A percentile compares a stretch with the other conserved stretches of the same genome.
phyloP scores from a whole-genome alignment of 306 rosid genomes.

The Cicer cuneatum region DNA sequence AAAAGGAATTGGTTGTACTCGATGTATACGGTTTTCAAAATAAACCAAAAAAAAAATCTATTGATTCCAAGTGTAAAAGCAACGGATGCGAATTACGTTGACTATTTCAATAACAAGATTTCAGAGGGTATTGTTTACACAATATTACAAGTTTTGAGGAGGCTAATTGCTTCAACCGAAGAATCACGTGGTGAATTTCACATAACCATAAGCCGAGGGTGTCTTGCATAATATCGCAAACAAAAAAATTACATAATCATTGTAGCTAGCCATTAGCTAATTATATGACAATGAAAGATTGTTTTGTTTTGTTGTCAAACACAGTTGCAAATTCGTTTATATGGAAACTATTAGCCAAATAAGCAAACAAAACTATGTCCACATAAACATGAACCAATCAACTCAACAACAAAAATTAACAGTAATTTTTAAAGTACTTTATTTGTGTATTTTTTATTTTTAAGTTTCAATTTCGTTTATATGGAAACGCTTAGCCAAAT shows the following conservation, averaged over 20 bases:
- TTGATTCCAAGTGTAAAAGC: not conserved
- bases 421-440: not conserved
- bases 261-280: not conserved
- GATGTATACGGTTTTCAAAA: not conserved
- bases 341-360: not conserved
- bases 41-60: not conserved
- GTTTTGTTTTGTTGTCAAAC: not conserved
- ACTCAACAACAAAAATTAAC: not conserved
- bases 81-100: not conserved
- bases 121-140: constrained; percentile 1
- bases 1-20: not conserved
- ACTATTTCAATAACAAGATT: not conserved
- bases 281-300: not conserved
- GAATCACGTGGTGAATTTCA: constrained; percentile 1
- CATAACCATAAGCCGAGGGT: not conserved
- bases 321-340: not conserved
- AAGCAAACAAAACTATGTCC: not conserved
- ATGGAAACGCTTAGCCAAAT: not conserved
- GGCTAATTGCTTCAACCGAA: not conserved
- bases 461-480: not conserved
- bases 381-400: not conserved
- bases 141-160: not conserved
- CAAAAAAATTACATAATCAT: not conserved
- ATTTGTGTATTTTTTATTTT: not conserved
- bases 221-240: not conserved